Conservation (phyloP, 2,329 filamentous ascomycete genomes). For the Hymenoscyphus repandus region DNA sequence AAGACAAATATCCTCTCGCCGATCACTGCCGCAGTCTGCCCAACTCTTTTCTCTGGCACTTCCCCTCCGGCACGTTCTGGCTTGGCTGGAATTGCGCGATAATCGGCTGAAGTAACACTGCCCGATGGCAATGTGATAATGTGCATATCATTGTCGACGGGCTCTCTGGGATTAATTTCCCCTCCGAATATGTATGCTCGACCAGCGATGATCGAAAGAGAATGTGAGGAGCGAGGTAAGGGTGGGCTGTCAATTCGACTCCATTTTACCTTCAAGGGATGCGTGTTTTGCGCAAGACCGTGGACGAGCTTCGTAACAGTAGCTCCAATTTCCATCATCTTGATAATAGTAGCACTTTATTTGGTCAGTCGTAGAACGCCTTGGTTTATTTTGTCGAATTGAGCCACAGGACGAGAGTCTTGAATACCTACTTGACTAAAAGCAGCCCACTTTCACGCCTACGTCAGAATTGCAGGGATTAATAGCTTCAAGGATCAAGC, state of each 20-base stretch:
- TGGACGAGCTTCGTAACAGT: slow-evolving; percentile 19
- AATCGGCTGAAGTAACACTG: slow-evolving; percentile 50
- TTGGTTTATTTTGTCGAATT: not conserved
- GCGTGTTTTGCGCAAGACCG: slow-evolving; percentile 24
- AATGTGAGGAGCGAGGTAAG: slow-evolving; percentile 70
- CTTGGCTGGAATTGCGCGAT: slow-evolving; percentile 49
- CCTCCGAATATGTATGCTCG: slow-evolving; percentile 73
- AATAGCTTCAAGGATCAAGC: too few relatives aligned
- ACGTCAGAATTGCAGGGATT: not conserved
- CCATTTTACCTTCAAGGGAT: slow-evolving; percentile 51
- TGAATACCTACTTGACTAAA: too few relatives aligned
- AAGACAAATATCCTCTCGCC: slow-evolving; percentile 72
- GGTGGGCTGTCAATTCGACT: slow-evolving; percentile 48
- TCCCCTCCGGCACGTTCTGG: slow-evolving; percentile 35
- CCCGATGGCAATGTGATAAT: slow-evolving; percentile 55
- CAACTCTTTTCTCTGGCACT: slow-evolving; percentile 64
- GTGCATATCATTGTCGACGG: slow-evolving; percentile 69
- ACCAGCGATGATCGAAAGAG: slow-evolving; percentile 53
- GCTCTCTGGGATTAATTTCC: slow-evolving; percentile 60
- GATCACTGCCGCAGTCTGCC: slow-evolving; percentile 65
- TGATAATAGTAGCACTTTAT: too few relatives aligned
- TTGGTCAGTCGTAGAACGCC: too few relatives aligned
- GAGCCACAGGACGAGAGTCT: not conserved
- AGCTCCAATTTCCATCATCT: slow-evolving; percentile 27
- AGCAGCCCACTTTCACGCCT: not conserved